Base-by-base conservation (phyloP, 1,139 yeast species). In the Scheffersomyces cryptocercus region DNA sequence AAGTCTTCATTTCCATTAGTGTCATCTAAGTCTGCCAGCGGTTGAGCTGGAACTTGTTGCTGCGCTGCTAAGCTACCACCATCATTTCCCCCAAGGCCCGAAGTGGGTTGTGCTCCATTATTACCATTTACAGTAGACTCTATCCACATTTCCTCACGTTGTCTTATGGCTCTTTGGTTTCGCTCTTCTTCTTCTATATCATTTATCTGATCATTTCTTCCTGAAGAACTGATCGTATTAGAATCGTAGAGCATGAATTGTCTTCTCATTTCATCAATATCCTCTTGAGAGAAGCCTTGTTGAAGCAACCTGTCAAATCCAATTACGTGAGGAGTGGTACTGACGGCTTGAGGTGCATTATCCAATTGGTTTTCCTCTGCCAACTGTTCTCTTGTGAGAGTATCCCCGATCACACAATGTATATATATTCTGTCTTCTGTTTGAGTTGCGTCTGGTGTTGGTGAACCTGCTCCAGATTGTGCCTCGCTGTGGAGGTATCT, bases 141-240 rank as follows among this genome's bases (percentile, higher is more conserved):
- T 47, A 90, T 87, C 97, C 97, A 90, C 46, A 90, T 74, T 54
- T 90, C 97, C 59, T 90, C 97, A 50, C 89, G 63, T 49, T 84
- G 85, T 40, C 89, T 61, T 5, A 80, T 62, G 31, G 73, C 73
- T 53, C 53, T 59, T 52, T 64, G 68, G 20, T 70, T 51, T 28
- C 51, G 53, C 44, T 73, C 78, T 42, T 68, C 72, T 46, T 73
- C 77, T 50, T 71, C 79, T 39, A 71, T 54, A 56, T 70, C 75
- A 44, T 64, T 57, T 38, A 70, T 72, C 30, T 61, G 69, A n/a
- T 56, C 58, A 14, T 36, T 44, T 26, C 41, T 42, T 5, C 45
- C 50, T n/a, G 29, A 26, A 8, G 29, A 26, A 8, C 37, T 29
- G 6, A 38, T 26, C n/a, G 36, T 28, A 5, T 33, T 32, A 2